Evolutionary conservation across 2,329 filamentous ascomycete genomes (phyloP), one percentile per base, ranked within the genome.

Genomic region (Aotearoamyces nothofagi): DNA sequence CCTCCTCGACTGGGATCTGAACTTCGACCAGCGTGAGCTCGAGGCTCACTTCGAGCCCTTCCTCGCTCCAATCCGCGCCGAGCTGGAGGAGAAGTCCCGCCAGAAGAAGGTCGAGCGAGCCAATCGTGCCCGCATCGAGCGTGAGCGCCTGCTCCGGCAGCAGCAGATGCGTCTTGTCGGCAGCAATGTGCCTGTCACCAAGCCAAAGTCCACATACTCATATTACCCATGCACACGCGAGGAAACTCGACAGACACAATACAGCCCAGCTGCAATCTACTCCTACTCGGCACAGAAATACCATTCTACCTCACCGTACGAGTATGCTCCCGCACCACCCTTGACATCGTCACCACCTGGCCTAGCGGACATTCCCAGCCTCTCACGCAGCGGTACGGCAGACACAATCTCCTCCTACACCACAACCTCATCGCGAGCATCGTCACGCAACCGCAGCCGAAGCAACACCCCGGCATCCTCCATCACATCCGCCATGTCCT

Each of bases 1-100:
- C 61, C 69, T 98, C 24, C 66, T 98, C 25, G 81, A 94, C 51
- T 98, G 86, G 83, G 83, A 98, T 42, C 70, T 93, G 35, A 70
- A 81, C 41, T 84, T 98, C 48, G 75, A 66, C 23, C 73, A 84
- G 47, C 66, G 86, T 32, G 84, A 96, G 45, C 74, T 98, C 24
- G 83, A 92, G 60, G 65, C 63, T 40, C 81, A 93, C 53, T 66
- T 96, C 22, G 83, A 94, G 43, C 69, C 69, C 23, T 96, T 96
- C 65, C 69, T 98, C 24, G 74, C 74, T 17, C 87, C 87, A 15
- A 80, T 96, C 47, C 79, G 86, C 36, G 50, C 60, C 24, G 61
- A 67, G 35, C 57, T 74, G 31, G 41, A 50, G 25, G 36, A 49
- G 22, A 35, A 36, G 8, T 24, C 27, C 1, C 38, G 39, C 13